Evolutionary conservation across 192 early-diverging fungal genomes (phyloP).

Genomic region (Phycomyces nitens): DNA sequence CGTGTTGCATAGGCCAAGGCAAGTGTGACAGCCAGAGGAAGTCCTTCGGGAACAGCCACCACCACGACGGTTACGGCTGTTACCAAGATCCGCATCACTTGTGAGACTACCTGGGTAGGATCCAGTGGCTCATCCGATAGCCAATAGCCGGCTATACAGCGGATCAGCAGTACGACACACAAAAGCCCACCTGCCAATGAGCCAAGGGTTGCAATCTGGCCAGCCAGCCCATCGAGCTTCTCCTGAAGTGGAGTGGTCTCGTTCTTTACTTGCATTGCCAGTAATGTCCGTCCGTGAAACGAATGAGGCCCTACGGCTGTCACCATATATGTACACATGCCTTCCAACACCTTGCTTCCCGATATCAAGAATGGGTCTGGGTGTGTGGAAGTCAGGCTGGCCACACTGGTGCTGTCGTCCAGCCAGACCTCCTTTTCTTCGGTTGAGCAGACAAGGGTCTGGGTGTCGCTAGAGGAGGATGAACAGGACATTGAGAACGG

Average conservation of each 20-base stretch:
- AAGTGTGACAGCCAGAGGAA: constrained; percentile 93
- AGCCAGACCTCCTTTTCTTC: background rate
- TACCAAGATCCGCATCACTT: constrained; percentile 77
- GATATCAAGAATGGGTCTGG: constrained; percentile 84
- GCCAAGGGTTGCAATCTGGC: constrained; percentile 90
- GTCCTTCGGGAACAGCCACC: constrained; percentile 99
- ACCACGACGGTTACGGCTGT: constrained; percentile 92
- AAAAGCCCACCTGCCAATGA: constrained; percentile 75
- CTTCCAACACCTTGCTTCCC: constrained; percentile 89
- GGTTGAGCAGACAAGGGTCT: background rate
- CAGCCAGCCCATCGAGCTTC: constrained; percentile 86
- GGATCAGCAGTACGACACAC: constrained; percentile 78
- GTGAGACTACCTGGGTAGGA: constrained; percentile 53
- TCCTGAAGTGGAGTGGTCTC: constrained; percentile 90
- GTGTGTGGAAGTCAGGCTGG: constrained; percentile 22
- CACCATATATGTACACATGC: constrained; percentile 81
- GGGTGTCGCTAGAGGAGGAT: background rate
- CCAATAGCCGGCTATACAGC: constrained; percentile 65
- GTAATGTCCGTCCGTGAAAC: constrained; percentile 83
- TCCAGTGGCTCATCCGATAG: constrained; percentile 27
- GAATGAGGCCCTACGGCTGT: constrained; percentile 87
- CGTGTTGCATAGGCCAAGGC: constrained; percentile 92
- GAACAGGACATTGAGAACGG: background rate
- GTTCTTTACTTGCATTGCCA: constrained; percentile 77
- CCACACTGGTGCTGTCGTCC: background rate